phyloP scores from a whole-genome alignment of 2,329 filamentous ascomycete genomes.

The Apiospora malaysiana region DNA sequence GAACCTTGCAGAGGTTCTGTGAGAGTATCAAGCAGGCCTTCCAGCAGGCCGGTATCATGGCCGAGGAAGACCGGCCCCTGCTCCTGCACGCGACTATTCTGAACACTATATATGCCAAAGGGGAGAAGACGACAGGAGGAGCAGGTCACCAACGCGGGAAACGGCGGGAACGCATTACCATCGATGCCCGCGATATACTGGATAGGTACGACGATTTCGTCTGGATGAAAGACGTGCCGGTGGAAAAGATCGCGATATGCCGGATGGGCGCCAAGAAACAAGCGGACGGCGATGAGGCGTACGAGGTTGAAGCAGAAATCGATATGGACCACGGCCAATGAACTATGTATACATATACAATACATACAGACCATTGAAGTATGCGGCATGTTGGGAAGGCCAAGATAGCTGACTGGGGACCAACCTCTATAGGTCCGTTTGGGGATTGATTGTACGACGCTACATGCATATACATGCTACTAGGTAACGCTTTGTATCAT shows the following conservation, averaged over 20 bases:
- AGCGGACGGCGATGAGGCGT: conserved; percentile 58
- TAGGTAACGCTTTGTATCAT: no score
- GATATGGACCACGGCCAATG: conserved; percentile 27
- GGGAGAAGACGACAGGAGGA: conserved; percentile 26
- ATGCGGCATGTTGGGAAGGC: no score
- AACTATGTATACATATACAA: no score
- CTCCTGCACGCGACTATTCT: conserved; percentile 84
- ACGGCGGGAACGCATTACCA: conserved; percentile 47
- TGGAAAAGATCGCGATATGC: conserved; percentile 80
- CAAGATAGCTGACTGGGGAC: neutral
- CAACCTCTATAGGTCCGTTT: neutral
- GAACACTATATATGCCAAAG: conserved; percentile 80
- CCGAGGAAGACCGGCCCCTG: conserved; percentile 65
- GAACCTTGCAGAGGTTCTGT: conserved; percentile 62
- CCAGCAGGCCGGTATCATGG: conserved; percentile 59
- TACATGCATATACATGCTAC: no score
- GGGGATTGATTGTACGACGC: neutral
- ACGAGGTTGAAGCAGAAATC: conserved; percentile 60
- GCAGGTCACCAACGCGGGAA: conserved; percentile 32
- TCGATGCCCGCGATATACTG: conserved; percentile 64
- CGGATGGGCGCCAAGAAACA: conserved; percentile 83
- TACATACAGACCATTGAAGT: no score
- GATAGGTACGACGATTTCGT: conserved; percentile 66
- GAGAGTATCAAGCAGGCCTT: conserved; percentile 61
- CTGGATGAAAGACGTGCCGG: conserved; percentile 71